phyloP scores from a whole-genome alignment of 495 filamentous ascomycete species.

The Xylaria scruposa region DNA sequence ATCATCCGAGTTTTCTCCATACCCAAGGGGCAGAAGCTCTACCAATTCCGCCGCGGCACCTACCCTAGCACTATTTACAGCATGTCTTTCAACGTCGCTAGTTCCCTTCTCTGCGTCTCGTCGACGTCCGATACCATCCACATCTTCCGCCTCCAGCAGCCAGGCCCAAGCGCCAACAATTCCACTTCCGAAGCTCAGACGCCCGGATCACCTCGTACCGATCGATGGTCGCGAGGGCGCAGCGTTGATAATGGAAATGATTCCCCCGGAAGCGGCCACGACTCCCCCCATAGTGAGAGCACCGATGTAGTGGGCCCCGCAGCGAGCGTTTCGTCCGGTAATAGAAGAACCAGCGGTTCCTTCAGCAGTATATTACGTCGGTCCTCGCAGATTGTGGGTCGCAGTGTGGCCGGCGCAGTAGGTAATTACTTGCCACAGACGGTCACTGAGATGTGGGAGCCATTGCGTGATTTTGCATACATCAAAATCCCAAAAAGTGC shows the following conservation, averaged over 20 bases:
- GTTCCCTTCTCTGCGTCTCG: slow-evolving; percentile 91
- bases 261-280: slow-evolving; percentile 50
- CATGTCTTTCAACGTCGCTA: slow-evolving; percentile 98
- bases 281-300: slow-evolving; percentile 52
- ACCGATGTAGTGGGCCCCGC: slow-evolving; percentile 46
- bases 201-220: slow-evolving; percentile 48
- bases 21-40: slow-evolving; percentile 87
- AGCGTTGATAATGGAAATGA: slow-evolving; percentile 58
- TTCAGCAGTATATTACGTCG: slow-evolving; percentile 91
- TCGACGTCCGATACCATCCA: slow-evolving; percentile 98
- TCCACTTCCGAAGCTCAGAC: slow-evolving; percentile 34
- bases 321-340: slow-evolving; percentile 50
- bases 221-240: slow-evolving; percentile 54
- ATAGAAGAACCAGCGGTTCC: slow-evolving; percentile 64
- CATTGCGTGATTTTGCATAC: slow-evolving; percentile 92
- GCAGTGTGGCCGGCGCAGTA: slow-evolving; percentile 83
- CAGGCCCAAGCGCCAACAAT: slow-evolving; percentile 39
- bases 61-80: slow-evolving; percentile 94
- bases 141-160: slow-evolving; percentile 76
- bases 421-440: slow-evolving; percentile 90
- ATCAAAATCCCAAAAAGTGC: slow-evolving; percentile 82
- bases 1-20: slow-evolving; percentile 95
- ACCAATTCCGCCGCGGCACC: slow-evolving; percentile 91
- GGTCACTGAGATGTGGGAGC: slow-evolving; percentile 98
- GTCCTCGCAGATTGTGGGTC: slow-evolving; percentile 96